Evolutionary conservation across 2,329 filamentous ascomycete species (phyloP).

Genomic region (Aspergillus terreus): DNA sequence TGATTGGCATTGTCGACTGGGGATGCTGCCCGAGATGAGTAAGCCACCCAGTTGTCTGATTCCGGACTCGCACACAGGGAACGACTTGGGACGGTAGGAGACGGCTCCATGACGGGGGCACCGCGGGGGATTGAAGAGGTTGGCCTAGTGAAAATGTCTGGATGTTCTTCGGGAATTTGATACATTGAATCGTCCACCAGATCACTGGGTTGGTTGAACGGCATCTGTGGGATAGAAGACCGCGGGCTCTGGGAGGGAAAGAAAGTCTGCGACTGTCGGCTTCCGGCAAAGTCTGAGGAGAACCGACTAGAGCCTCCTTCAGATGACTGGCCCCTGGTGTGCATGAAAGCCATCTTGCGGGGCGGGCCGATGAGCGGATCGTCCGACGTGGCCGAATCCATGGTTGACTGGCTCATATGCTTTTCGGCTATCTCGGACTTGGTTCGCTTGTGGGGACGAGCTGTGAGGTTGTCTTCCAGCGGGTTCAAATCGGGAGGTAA

Average conservation of each 20-base stretch:
- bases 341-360: constrained; percentile 69
- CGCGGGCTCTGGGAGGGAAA: constrained; percentile 38
- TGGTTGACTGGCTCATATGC: constrained; percentile 53
- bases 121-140: constrained; percentile 28
- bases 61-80: constrained; percentile 33
- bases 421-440: constrained; percentile 61
- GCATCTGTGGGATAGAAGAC: constrained; percentile 27
- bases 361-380: constrained; percentile 42
- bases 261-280: constrained; percentile 47
- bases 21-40: constrained; percentile 32
- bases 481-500: constrained; percentile 96
- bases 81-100: constrained; percentile 25
- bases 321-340: constrained; percentile 66
- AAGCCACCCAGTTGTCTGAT: constrained; percentile 42
- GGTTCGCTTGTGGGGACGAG: constrained; percentile 71
- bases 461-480: constrained; percentile 78
- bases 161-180: constrained; percentile 23
- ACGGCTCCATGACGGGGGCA: constrained; percentile 26
- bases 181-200: constrained; percentile 27
- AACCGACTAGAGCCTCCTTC: constrained; percentile 53
- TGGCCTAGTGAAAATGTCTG: constrained; percentile 27
- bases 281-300: constrained; percentile 47
- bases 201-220: constrained; percentile 25
- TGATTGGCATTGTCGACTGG: constrained; percentile 21
- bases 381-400: constrained; percentile 40